Conservation (phyloP, 805 yeast genomes). For the Candida parachauliodes region DNA sequence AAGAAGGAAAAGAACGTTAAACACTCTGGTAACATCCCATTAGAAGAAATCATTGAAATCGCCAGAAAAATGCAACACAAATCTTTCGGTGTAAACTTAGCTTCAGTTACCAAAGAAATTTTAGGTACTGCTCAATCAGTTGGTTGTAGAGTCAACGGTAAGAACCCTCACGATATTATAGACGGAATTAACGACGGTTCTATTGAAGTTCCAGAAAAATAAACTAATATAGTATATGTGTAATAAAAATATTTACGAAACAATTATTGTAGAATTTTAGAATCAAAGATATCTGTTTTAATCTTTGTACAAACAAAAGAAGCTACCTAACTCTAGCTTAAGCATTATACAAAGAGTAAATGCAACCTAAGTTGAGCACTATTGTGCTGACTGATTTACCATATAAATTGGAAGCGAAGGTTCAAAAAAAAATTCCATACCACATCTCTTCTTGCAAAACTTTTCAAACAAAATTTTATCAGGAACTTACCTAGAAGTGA, state of each 20-base stretch:
- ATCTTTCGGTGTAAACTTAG: slow-evolving; percentile 96
- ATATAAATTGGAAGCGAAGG: too few relatives aligned
- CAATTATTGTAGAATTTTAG: neutral
- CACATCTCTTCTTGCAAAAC: neutral
- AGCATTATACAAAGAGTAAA: too few relatives aligned
- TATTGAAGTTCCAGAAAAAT: slow-evolving; percentile 82
- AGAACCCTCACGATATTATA: slow-evolving; percentile 98
- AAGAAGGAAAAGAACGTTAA: slow-evolving; percentile 99
- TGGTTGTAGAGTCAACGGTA: slow-evolving; percentile 99
- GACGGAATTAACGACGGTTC: slow-evolving; percentile 99
- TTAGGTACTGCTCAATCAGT: slow-evolving; percentile 99
- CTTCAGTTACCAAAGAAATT: slow-evolving; percentile 97
- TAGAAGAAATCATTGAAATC: slow-evolving; percentile 93
- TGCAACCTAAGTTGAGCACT: too few relatives aligned
- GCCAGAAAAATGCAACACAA: slow-evolving; percentile 97
- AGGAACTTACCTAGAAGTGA: too few relatives aligned
- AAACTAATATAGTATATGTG: slow-evolving; percentile 21
- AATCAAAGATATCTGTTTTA: too few relatives aligned
- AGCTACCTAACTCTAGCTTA: too few relatives aligned
- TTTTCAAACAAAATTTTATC: too few relatives aligned
- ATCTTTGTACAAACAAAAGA: too few relatives aligned
- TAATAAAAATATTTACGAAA: slow-evolving; percentile 5
- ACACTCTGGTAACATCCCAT: slow-evolving; percentile 98
- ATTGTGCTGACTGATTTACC: too few relatives aligned
- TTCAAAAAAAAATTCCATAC: too few relatives aligned